Percentiles rank a stretch among this genome's conserved stretches.
These are phyloP conservation scores for Misopates orontium DNA, from an alignment of 257 asterid species.

Conservation along the genomic window DNA sequence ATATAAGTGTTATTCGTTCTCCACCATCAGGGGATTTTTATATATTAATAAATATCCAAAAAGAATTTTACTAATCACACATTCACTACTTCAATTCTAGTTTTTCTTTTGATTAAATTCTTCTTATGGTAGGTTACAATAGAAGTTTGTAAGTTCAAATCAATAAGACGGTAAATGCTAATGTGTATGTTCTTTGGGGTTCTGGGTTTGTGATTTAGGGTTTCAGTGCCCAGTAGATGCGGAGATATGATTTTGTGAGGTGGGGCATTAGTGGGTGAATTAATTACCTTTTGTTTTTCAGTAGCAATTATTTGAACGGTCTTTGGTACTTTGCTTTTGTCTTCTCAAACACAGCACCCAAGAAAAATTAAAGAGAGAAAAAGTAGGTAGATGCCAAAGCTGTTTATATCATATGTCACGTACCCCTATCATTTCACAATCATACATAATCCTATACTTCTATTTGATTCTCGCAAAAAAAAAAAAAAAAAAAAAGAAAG, in stretches of 20 bases:
- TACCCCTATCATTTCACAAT: slow-evolving; percentile 20
- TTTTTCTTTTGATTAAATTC: neutral
- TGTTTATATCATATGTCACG: slow-evolving; percentile 5
- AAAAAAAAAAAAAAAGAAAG: neutral
- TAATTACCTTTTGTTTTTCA: slow-evolving; percentile 26
- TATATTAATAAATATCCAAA: no score
- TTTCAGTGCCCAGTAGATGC: slow-evolving; percentile 19
- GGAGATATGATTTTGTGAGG: neutral
- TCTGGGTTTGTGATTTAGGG: slow-evolving; percentile 25
- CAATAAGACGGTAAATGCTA: neutral
- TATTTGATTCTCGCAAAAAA: slow-evolving; percentile 9
- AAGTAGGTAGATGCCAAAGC: neutral
- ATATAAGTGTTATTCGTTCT: no score
- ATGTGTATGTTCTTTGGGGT: neutral
- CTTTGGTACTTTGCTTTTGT: slow-evolving; percentile 49
- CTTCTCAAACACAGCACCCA: slow-evolving; percentile 54
- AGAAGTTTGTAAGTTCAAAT: neutral
- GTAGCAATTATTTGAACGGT: slow-evolving; percentile 35
- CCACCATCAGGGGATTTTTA: no score
- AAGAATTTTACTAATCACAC: no score
- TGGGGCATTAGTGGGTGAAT: slow-evolving; percentile 22
- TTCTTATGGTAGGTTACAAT: no score
- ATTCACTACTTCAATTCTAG: no score
- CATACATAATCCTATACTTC: neutral
- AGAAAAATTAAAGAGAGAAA: slow-evolving; percentile 45